Evolutionary conservation across 768 basidiomycete species (phyloP).

Genomic region (Mycena venus): DNA sequence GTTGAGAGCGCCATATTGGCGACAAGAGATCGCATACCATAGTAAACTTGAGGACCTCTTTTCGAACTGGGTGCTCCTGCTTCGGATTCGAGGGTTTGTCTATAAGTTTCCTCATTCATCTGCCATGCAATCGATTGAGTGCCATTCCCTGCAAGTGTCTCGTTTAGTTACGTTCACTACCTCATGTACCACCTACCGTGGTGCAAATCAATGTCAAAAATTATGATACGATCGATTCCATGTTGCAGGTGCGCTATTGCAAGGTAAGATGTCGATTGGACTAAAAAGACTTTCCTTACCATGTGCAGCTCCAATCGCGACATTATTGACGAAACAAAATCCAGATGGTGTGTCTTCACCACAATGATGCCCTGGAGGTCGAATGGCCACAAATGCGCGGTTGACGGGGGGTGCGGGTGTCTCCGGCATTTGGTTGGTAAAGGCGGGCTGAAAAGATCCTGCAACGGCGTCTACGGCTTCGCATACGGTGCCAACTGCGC

Average conservation of each 20-base stretch:
- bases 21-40: constrained; percentile 52
- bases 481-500: constrained; percentile 86
- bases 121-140: constrained; percentile 94
- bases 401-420: constrained; percentile 34
- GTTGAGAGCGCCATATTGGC: not conserved
- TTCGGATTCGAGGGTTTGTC: constrained; percentile 71
- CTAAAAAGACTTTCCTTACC: constrained; percentile 60
- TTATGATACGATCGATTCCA: constrained; percentile 81
- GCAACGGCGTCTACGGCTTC: constrained; percentile 87
- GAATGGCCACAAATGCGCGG: constrained; percentile 84
- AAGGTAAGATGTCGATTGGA: not conserved
- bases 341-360: constrained; percentile 91
- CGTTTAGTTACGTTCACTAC: not conserved
- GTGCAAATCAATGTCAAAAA: constrained; percentile 94
- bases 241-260: constrained; percentile 83
- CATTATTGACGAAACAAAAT: constrained; percentile 97
- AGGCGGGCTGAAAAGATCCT: constrained; percentile 25
- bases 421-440: not conserved
- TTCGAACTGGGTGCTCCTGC: constrained; percentile 50
- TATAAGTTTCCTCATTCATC: constrained; percentile 90
- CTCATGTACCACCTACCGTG: constrained; percentile 62
- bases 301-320: constrained; percentile 90
- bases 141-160: constrained; percentile 77
- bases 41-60: constrained; percentile 77
- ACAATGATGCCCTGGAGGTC: constrained; percentile 96